Base-by-base conservation (phyloP, 768 basidiomycete genomes). In the Inosperma sp. region DNA sequence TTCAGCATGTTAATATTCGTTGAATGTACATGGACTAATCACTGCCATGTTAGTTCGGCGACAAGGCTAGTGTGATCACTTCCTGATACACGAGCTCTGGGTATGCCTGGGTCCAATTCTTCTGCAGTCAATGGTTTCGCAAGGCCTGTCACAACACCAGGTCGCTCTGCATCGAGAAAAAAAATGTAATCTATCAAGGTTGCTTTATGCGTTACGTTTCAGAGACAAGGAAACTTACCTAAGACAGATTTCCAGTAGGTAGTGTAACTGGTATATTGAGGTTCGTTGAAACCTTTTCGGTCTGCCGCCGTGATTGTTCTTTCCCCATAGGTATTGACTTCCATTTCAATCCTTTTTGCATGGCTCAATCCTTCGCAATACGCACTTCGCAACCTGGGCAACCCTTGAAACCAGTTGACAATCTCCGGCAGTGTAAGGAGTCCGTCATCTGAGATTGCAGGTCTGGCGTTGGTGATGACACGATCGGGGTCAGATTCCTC, bases 201-300 rank as follows among this genome's bases (percentile, higher is more conserved):
- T 27, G 16, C 37, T 27, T 7, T 26, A 41, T 22, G 49, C 47
- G 13, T 52, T 45, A 41, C 49, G 22, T 48, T 22, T 7, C 29
- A 12, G 35, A 39, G 10, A 25, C 25, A 26, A 47, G 14, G 12
- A 27, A 25, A 36, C 25, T 49, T 19, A 87, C 92, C 92, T 62
- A 94, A 63, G 3, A 86, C 85, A 7, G 85, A 69, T 60, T 87
- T 80, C 90, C 91, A 94, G 60, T 84, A 84, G 65, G 89, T 81
- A 1, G 94, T 92, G 61, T 86, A 95, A 62, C 86, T 89, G 30
- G 93, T 94, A 72, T 84, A 97, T 64, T 81, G 78, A 3, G 93
- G 92, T 62, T 94, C 91, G 62, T 78, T 67, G 9, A 67, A 72
- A 3, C 91, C 91, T 16, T 67, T 68, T 50, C 76, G 70, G 8